Evolutionary conservation across 306 rosid species (phyloP).

Genomic region (Quercus suber): DNA sequence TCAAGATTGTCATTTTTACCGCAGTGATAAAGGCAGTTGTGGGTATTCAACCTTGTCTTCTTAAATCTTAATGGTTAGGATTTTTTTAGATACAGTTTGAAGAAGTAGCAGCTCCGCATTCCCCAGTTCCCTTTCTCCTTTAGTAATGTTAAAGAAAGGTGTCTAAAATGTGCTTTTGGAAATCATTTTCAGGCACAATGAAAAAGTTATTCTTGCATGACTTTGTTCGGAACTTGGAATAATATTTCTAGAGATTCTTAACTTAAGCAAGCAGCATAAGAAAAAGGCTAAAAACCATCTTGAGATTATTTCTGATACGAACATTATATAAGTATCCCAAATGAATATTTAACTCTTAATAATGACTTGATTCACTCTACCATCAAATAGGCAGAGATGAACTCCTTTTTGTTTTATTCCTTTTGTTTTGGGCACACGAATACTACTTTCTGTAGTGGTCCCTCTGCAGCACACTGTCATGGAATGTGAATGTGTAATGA

Average conservation of each 20-base stretch:
- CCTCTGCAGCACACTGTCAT: not conserved
- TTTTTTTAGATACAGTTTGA: not conserved
- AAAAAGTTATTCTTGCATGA: not conserved
- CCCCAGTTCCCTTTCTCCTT: not conserved
- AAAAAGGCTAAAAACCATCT: not conserved
- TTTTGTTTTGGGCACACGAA: not conserved
- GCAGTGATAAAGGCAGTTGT: not conserved
- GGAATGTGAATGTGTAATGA: not conserved
- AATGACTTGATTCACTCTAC: not conserved
- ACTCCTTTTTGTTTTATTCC: not conserved
- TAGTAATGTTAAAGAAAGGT: not conserved
- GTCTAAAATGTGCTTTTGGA: not conserved
- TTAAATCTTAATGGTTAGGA: not conserved
- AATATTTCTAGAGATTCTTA: not conserved
- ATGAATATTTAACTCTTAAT: not conserved
- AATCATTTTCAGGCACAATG: not conserved
- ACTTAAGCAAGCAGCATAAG: not conserved
- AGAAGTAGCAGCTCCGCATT: not conserved
- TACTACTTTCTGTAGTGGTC: not conserved
- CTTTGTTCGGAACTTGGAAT: not conserved
- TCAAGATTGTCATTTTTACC: not conserved
- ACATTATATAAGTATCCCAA: not conserved
- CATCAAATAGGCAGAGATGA: not conserved
- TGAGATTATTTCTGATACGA: not conserved
- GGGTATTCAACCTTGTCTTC: not conserved